These are phyloP conservation scores for Calamus simplicifolius DNA, from an alignment of 176 grass and related monocot species.

Conservation along the genomic window DNA sequence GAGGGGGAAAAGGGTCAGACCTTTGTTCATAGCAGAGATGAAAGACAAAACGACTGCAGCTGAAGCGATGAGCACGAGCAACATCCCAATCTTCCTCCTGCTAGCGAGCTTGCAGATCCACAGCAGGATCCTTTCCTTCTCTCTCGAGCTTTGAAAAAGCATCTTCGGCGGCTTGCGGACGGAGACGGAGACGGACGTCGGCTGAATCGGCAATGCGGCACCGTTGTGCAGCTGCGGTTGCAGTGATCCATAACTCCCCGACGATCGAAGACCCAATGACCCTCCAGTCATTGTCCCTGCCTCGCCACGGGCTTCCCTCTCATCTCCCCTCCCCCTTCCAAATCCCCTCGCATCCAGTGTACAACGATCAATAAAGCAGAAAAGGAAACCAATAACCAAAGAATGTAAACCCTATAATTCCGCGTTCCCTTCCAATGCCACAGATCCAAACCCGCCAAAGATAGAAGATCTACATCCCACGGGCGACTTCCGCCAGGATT, in stretches of 20 bases:
- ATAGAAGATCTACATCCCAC: slow-evolving; percentile 1
- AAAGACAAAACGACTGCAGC: slow-evolving; percentile 47
- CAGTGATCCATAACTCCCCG: slow-evolving; percentile 19
- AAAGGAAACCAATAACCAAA: background rate
- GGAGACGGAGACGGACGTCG: slow-evolving; percentile 5
- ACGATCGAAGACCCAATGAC: slow-evolving; percentile 17
- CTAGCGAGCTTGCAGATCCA: slow-evolving; percentile 72
- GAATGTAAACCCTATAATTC: background rate
- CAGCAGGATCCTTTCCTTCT: slow-evolving; percentile 42
- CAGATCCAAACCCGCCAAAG: background rate
- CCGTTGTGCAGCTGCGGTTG: slow-evolving; percentile 11
- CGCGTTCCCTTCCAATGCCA: background rate
- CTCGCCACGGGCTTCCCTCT: slow-evolving; percentile 9
- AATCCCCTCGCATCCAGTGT: background rate
- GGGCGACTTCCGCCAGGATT: background rate
- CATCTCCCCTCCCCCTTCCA: slow-evolving; percentile 25
- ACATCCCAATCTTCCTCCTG: slow-evolving; percentile 55
- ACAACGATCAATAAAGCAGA: too few relatives aligned
- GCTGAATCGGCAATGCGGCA: slow-evolving; percentile 20
- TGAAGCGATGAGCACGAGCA: slow-evolving; percentile 61
- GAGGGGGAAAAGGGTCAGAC: slow-evolving; percentile 8
- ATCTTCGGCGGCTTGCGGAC: slow-evolving; percentile 41
- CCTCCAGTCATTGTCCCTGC: slow-evolving; percentile 39
- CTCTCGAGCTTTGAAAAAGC: slow-evolving; percentile 25
- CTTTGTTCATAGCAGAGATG: slow-evolving; percentile 63